These are phyloP conservation scores for Cladosporium austrohemisphaericum DNA, from an alignment of 2,329 filamentous ascomycete species.

Conservation along the genomic window DNA sequence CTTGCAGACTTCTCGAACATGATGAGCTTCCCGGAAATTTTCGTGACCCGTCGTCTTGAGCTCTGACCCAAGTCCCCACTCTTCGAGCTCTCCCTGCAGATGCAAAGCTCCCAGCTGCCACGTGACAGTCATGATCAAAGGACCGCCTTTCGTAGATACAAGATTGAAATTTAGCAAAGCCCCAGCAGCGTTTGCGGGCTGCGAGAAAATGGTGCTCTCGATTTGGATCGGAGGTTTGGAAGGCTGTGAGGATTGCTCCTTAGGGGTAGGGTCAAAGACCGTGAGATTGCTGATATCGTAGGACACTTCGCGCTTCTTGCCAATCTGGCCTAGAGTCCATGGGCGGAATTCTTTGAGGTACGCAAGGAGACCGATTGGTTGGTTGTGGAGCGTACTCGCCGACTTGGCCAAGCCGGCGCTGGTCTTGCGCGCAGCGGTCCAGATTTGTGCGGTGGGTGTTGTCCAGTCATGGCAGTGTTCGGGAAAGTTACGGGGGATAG, in stretches of 20 bases:
- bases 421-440: constrained; percentile 33
- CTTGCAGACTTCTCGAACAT: too few species aligned
- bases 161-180: constrained; percentile 42
- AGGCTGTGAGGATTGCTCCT: background rate
- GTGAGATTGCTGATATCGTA: constrained; percentile 48
- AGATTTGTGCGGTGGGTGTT: constrained; percentile 19
- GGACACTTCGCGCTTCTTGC: constrained; percentile 37
- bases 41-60: too few species aligned
- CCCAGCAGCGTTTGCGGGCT: constrained; percentile 41
- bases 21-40: too few species aligned
- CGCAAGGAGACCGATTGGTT: constrained; percentile 42
- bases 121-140: constrained; percentile 37
- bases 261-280: constrained; percentile 30
- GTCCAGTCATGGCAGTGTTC: background rate
- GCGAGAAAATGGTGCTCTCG: constrained; percentile 41
- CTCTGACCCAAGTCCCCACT: too few species aligned
- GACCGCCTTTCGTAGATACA: constrained; percentile 38
- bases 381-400: constrained; percentile 35
- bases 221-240: constrained; percentile 23
- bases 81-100: too few species aligned
- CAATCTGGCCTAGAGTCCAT: constrained; percentile 41
- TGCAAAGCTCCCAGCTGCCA: constrained; percentile 45
- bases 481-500: background rate
- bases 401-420: constrained; percentile 34
- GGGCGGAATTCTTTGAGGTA: constrained; percentile 39